phyloP scores from a whole-genome alignment of 2,329 filamentous ascomycete species.

The Penicillium sp. region DNA sequence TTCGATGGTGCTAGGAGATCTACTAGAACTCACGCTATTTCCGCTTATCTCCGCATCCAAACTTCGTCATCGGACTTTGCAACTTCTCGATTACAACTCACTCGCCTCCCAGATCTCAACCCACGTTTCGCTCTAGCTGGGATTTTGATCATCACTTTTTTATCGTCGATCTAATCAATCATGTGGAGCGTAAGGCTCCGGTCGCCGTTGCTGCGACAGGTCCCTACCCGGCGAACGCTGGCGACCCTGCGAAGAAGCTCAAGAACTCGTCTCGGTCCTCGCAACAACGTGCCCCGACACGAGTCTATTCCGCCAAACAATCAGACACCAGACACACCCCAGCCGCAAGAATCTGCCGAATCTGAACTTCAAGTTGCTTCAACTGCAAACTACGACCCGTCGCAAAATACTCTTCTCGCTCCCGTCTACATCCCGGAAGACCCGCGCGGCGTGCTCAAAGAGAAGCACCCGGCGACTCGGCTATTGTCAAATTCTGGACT shows the following conservation, averaged over 20 bases:
- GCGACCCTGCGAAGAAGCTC: conserved; percentile 27
- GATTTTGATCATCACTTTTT: background rate
- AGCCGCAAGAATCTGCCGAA: conserved; percentile 5
- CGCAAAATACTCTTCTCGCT: conserved; percentile 49
- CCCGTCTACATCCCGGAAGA: conserved; percentile 59
- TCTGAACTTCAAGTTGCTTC: conserved; percentile 31
- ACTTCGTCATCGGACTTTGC: conserved; percentile 12
- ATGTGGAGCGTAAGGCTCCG: conserved; percentile 32
- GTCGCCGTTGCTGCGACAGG: conserved; percentile 16
- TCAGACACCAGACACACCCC: conserved; percentile 5
- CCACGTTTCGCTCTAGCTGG: too few relatives aligned
- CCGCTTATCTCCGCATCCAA: conserved; percentile 29
- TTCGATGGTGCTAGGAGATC: background rate
- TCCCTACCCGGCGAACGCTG: conserved; percentile 21
- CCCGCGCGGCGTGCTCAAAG: conserved; percentile 53
- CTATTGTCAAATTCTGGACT: conserved; percentile 57
- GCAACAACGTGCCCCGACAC: conserved; percentile 27
- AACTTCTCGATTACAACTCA: conserved; percentile 1
- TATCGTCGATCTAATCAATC: background rate
- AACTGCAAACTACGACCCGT: conserved; percentile 39
- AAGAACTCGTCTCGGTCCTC: conserved; percentile 25
- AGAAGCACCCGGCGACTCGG: conserved; percentile 52
- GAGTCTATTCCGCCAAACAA: conserved; percentile 15
- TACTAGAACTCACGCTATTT: conserved; percentile 19
- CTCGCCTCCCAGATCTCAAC: background rate